These are phyloP conservation scores for Ambrosia hybrid DNA, from an alignment of 140 eudicot genomes.

Conservation along the genomic window DNA sequence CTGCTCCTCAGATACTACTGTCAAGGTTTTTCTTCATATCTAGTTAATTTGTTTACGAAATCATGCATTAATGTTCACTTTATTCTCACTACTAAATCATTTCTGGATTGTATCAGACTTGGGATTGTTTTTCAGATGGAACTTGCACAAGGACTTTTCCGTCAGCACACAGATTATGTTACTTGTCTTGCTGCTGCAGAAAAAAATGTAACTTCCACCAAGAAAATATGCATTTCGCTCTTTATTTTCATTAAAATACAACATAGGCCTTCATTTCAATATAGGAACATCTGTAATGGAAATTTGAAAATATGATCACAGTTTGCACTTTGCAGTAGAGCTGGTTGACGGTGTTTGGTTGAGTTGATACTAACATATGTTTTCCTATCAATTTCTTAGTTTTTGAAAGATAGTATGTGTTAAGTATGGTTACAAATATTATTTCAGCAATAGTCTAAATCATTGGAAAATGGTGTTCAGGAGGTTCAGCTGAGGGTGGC, in stretches of 20 bases:
- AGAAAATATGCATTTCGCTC: neutral
- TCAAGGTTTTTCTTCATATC: slow-evolving; percentile 52
- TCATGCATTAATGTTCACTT: neutral
- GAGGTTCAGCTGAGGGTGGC: too few relatives aligned
- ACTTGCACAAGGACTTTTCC: slow-evolving; percentile 66
- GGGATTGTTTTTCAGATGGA: slow-evolving; percentile 81
- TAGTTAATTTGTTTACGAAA: neutral
- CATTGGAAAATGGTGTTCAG: neutral
- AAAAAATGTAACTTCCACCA: slow-evolving; percentile 49
- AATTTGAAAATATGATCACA: neutral
- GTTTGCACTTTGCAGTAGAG: slow-evolving; percentile 13
- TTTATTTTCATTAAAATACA: neutral
- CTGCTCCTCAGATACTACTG: slow-evolving; percentile 89
- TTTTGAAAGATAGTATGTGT: neutral
- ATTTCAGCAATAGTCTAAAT: neutral
- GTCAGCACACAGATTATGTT: slow-evolving; percentile 88
- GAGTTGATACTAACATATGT: neutral
- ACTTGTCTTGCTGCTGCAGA: slow-evolving; percentile 86
- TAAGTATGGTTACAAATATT: neutral
- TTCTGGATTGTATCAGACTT: slow-evolving; percentile 45
- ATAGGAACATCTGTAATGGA: neutral
- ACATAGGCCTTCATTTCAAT: neutral
- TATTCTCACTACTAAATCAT: too few relatives aligned
- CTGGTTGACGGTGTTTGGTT: neutral
- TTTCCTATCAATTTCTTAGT: neutral